Base-by-base conservation (phyloP, 495 filamentous ascomycete species). In the Cercophora newfieldiana region DNA sequence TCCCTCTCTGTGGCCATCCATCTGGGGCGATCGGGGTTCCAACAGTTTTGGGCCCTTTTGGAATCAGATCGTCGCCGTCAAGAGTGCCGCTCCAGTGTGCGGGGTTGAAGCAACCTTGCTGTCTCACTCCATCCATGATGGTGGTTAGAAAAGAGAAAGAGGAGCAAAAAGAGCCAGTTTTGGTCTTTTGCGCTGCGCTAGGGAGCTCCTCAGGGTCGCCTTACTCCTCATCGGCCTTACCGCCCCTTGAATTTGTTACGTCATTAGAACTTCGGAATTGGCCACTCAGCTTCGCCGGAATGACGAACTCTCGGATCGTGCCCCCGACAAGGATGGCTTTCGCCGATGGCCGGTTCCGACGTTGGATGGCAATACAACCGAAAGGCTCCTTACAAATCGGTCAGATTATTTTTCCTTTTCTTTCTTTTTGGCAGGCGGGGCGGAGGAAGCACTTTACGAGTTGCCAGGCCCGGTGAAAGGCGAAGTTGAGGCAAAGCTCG, bases 181-280 rank as follows among this genome's bases (percentile, higher is more conserved):
- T n/a, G n/a, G n/a, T n/a, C n/a, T n/a, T n/a, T n/a, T n/a, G n/a
- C n/a, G 24, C 22, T 0, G 28, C 53, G 51, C 21, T n/a, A 1
- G 21, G 19, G 7, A 56, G 53, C 12, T 16, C n/a, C n/a, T 33
- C 28, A 12, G 26, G 30, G 26, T 28, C 53, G 18, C 26, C 53
- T 16, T 7, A 24, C 7, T 33, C 10, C 19, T 25, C 57, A 18
- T 12, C 31, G 33, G 29, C 30, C 31, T 60, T 60, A 47, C 57
- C 57, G 30, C 30, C 19, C 33, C 7, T 25, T 31, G 25, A 51
- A 21, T 25, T 53, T 30, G 44, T 62, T 62, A 62, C 60, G 60
- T 62, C 60, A 62, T 53, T 25, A 24, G 24, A 50, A 30, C 18
- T 19, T 44, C n/a, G 48, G 44, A 62, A 62, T 62, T 62, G 60